These are phyloP conservation scores for Yarrowia sp. DNA, from an alignment of 805 yeast genomes.

Conservation along the genomic window DNA sequence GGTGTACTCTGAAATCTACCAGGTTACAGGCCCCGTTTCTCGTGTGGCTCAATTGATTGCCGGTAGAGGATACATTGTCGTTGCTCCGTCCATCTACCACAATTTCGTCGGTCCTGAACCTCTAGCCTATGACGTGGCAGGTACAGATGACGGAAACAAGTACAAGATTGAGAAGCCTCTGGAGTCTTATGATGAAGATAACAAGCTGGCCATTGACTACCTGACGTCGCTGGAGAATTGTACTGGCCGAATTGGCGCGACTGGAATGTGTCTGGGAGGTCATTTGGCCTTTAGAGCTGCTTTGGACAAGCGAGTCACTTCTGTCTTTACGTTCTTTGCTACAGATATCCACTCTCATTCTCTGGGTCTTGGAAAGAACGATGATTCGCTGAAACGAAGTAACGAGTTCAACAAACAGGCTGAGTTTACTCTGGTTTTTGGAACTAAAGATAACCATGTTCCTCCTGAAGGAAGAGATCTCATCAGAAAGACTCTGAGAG, in stretches of 20 bases:
- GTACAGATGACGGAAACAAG: conserved; percentile 71
- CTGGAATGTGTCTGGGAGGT: conserved; percentile 88
- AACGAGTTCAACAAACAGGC: conserved; percentile 45
- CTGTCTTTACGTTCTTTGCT: conserved; percentile 74
- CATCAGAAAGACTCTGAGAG: conserved; percentile 60
- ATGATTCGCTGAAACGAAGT: conserved; percentile 61
- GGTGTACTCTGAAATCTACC: conserved; percentile 77
- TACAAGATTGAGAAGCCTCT: conserved; percentile 67
- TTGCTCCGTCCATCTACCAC: conserved; percentile 78
- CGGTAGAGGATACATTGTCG: conserved; percentile 73
- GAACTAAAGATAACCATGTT: conserved; percentile 76
- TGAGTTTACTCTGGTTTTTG: conserved; percentile 67
- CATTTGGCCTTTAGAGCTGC: conserved; percentile 73
- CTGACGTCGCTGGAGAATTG: conserved; percentile 57
- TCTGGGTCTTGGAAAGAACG: conserved; percentile 61
- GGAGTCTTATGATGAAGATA: conserved; percentile 74
- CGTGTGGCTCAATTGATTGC: conserved; percentile 77
- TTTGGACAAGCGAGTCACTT: conserved; percentile 60
- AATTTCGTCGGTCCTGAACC: conserved; percentile 64
- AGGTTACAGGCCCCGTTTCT: conserved; percentile 70
- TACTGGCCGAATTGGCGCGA: conserved; percentile 72
- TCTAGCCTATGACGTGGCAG: conserved; percentile 64
- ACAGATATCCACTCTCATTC: conserved; percentile 73
- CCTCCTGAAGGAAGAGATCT: conserved; percentile 74
- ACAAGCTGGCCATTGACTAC: conserved; percentile 60